A percentile compares a stretch with the other conserved stretches of the same genome.
These are phyloP conservation scores for Leptodontidium sp. DNA, from an alignment of 2,329 filamentous ascomycete genomes.

Conservation along the genomic window DNA sequence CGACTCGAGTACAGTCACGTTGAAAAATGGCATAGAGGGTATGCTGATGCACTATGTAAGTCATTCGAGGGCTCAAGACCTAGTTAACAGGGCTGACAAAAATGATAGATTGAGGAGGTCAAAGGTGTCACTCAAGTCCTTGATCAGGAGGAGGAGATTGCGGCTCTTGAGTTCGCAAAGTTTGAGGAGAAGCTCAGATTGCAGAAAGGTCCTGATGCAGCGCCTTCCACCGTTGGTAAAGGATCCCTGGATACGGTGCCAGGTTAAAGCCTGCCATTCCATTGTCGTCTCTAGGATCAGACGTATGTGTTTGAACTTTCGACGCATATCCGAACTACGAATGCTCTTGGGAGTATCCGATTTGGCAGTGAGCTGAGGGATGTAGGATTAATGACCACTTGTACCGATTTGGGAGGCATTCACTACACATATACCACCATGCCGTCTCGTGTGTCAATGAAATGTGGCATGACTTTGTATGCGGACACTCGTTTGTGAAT, in stretches of 20 bases:
- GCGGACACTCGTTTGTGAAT: conserved; percentile 11
- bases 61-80: conserved; percentile 39
- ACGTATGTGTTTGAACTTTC: background rate
- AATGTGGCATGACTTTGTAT: background rate
- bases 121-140: conserved; percentile 90
- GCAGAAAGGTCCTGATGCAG: conserved; percentile 53
- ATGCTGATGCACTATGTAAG: conserved; percentile 97
- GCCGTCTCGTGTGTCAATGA: background rate
- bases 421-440: background rate
- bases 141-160: conserved; percentile 90
- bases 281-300: conserved; percentile 10
- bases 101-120: conserved; percentile 86
- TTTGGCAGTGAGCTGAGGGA: conserved; percentile 9
- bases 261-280: conserved; percentile 28
- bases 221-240: conserved; percentile 40
- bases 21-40: conserved; percentile 97
- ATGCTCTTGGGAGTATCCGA: background rate
- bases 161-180: conserved; percentile 86
- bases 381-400: conserved; percentile 8
- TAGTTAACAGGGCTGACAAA: conserved; percentile 28
- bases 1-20: conserved; percentile 93
- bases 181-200: conserved; percentile 85
- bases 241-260: conserved; percentile 40
- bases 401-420: background rate
- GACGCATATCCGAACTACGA: background rate